Base-by-base conservation (phyloP, 2,329 filamentous ascomycete genomes). In the Ceratocystis papillata region DNA sequence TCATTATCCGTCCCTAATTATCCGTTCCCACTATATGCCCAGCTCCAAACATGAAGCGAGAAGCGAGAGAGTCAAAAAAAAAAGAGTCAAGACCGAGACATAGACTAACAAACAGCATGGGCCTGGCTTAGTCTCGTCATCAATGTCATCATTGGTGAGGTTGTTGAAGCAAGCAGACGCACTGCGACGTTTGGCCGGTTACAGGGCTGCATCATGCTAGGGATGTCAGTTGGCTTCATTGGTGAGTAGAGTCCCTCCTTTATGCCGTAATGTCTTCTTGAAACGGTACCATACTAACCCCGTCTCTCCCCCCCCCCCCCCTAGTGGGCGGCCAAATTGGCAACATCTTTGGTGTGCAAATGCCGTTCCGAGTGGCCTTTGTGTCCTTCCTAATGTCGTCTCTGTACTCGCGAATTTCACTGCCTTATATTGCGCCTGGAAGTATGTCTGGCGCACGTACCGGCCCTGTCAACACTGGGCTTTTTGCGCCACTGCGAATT, bases 61-160 rank as follows among this genome's bases (percentile, higher is more conserved):
- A 41, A 41, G 10, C 10, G 10, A 41, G 37, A 41, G 10, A 15
- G 37, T n/a, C 6, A 22, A n/a, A 33, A 22, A n/a, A 33, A 33
- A 33, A 5, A 2, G 2, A 1, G 0, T n/a, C 6, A 22, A n/a
- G 28, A 20, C 1, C 0, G 7, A 53, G 48, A 53, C 48, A 53
- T 25, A 15, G 48, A 33, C 50, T 55, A 17, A 20, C 48, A 15
- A 22, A 20, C 22, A 25, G 20, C 7, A 48, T 3, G 8, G n/a
- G 30, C 69, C 70, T 5, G 37, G 12, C 37, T 41, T 41, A 71
- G 77, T 7, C 78, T 89, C 3, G 81, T 86, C 0, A 77, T 88
- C 25, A 89, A 89, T 70, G 85, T 86, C 12, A 84, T 87, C 57
- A 84, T 86, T 0, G 81, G 85, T 1, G 86, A 89, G 71, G 76